These are phyloP conservation scores for Plantago ovata DNA, from an alignment of 257 asterid species.

Conservation along the genomic window DNA sequence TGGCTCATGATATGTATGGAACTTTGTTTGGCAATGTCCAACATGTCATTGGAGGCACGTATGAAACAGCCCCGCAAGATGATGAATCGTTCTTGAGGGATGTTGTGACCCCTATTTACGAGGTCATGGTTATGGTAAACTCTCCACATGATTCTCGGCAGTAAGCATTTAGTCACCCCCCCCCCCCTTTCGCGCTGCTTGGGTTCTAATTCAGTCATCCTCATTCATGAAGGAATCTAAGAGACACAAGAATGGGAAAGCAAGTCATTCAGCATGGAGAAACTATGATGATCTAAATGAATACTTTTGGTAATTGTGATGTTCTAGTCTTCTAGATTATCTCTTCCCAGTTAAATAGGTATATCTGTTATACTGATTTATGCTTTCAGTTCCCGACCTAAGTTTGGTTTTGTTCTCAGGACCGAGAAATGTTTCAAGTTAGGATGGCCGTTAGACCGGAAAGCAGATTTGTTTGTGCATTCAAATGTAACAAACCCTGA, in stretches of 20 bases:
- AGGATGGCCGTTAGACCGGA: slow-evolving; percentile 84
- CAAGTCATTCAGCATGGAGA: slow-evolving; percentile 97
- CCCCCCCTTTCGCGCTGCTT: too few relatives aligned
- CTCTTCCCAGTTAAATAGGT: slow-evolving; percentile 14
- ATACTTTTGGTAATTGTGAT: slow-evolving; percentile 77
- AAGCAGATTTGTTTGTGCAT: slow-evolving; percentile 77
- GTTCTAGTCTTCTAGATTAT: slow-evolving; percentile 16
- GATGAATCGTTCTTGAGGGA: slow-evolving; percentile 80
- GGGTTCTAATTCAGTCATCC: slow-evolving; percentile 31
- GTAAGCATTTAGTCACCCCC: slow-evolving; percentile 10
- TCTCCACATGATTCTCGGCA: slow-evolving; percentile 9
- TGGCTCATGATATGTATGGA: slow-evolving; percentile 80
- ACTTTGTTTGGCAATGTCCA: slow-evolving; percentile 55
- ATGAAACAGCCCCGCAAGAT: slow-evolving; percentile 43
- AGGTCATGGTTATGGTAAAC: slow-evolving; percentile 74
- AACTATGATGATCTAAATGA: slow-evolving; percentile 95
- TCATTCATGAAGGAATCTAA: slow-evolving; percentile 76
- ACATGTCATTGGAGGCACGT: slow-evolving; percentile 63
- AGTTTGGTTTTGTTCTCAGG: slow-evolving; percentile 44
- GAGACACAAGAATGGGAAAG: slow-evolving; percentile 79
- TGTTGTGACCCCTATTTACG: slow-evolving; percentile 84
- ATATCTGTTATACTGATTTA: slow-evolving; percentile 8
- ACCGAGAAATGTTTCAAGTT: slow-evolving; percentile 67
- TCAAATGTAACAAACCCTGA: slow-evolving; percentile 42
- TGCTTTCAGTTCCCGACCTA: slow-evolving; percentile 11